A percentile compares a stretch with the other conserved stretches of the same genome.
Conservation (phyloP, 139 green algal species). For the Asterochloris sp. region DNA sequence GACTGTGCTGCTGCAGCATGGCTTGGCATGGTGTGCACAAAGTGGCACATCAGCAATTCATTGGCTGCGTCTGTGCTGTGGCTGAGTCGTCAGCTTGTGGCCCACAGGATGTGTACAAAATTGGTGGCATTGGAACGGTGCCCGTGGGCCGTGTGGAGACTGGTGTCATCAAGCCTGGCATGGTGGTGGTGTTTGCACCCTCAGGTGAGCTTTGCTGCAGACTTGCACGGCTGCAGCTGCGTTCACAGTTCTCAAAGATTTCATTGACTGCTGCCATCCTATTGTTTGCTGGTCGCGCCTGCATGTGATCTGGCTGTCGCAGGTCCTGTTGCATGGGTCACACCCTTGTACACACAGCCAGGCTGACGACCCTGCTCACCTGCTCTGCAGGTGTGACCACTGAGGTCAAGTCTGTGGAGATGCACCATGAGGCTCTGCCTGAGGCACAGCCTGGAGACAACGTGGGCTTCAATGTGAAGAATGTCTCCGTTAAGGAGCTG, state of each 20-base stretch:
- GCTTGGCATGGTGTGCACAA: no score
- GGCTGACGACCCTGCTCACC: slow-evolving; percentile 53
- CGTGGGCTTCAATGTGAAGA: slow-evolving; percentile 99
- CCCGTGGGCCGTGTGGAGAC: slow-evolving; percentile 97
- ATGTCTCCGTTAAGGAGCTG: slow-evolving; percentile 61
- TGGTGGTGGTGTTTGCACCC: slow-evolving; percentile 41
- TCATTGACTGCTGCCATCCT: no score
- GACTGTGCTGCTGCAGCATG: no score
- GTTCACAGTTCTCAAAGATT: no score
- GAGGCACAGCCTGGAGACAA: slow-evolving; percentile 95
- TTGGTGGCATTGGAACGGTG: slow-evolving; percentile 98
- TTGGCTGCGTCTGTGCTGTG: no score
- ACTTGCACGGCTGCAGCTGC: no score
- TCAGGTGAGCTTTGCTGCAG: background rate
- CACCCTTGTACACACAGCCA: no score
- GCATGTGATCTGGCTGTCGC: no score
- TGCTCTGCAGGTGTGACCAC: slow-evolving; percentile 45
- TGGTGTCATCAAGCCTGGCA: slow-evolving; percentile 85
- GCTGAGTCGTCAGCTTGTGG: background rate
- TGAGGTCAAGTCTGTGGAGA: slow-evolving; percentile 97
- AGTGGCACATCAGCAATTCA: no score
- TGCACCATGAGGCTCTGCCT: slow-evolving; percentile 98
- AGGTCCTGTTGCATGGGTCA: no score
- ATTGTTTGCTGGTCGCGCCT: no score
- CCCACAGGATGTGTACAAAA: slow-evolving; percentile 93